A percentile compares a stretch with the other conserved stretches of the same genome.
phyloP scores from a whole-genome alignment of 805 yeast species.

The Hanseniaspora clermontiae region DNA sequence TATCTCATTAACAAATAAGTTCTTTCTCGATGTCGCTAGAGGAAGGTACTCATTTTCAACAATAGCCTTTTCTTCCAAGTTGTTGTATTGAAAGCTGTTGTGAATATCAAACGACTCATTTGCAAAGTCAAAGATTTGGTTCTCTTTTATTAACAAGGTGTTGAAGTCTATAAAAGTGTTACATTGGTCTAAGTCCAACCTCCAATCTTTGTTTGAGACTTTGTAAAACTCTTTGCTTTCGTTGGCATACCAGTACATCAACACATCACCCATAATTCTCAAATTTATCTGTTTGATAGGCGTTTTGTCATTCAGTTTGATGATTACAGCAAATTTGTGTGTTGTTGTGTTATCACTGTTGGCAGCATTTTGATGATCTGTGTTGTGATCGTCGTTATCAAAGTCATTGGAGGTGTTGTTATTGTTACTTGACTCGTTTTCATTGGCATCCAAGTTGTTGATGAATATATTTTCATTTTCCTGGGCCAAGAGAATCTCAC shows the following conservation, averaged over 20 bases:
- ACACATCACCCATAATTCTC: conserved; percentile 34
- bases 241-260: conserved; percentile 42
- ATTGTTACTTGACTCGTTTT: neutral
- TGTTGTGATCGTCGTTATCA: neutral
- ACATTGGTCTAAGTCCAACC: conserved; percentile 19
- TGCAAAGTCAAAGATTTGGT: neutral
- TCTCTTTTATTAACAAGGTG: conserved; percentile 2
- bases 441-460: neutral
- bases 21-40: conserved; percentile 8
- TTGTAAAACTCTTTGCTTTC: conserved; percentile 39
- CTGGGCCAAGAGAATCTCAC: conserved; percentile 7
- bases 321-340: conserved; percentile 41
- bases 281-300: conserved; percentile 30
- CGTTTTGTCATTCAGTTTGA: conserved; percentile 34
- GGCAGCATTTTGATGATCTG: conserved; percentile 18
- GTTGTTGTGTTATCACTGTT: conserved; percentile 33
- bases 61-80: conserved; percentile 16
- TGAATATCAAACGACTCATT: conserved; percentile 3
- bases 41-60: conserved; percentile 16
- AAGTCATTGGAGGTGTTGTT: neutral
- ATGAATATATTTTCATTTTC: conserved; percentile 8
- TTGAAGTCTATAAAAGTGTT: conserved; percentile 3
- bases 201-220: conserved; percentile 39
- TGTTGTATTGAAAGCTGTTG: conserved; percentile 15
- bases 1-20: conserved; percentile 4